Evolutionary conservation across 768 basidiomycete species (phyloP), one percentile per base, ranked within the genome.

Genomic region (Psilocybe azurescens): DNA sequence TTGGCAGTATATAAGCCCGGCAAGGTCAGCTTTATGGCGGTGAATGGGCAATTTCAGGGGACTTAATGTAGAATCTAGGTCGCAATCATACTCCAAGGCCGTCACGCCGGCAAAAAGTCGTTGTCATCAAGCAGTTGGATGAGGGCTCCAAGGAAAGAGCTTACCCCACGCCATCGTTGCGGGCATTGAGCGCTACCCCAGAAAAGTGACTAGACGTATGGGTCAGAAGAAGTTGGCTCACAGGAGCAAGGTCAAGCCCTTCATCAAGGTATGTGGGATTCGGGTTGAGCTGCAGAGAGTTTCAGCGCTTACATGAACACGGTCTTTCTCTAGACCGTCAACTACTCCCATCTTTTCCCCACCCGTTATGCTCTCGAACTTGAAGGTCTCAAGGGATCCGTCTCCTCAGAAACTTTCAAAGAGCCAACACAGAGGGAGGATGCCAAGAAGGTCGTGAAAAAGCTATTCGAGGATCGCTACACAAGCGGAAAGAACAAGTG

Each of bases 321-420:
- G 29, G 47, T 16, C 49, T 28, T 24, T n/a, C 3, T 16, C 4
- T 54, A 97, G 95, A 83, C 89, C 61, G 79, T 99, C 79, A 99
- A 99, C 88, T 99, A 99, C 85, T 94, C 95, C 61, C 97, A 99
- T 81, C 85, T 99, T 65, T 97, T 99, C 90, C 97, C 97, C 48
- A 99, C 97, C 64, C 97, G 97, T 78, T 99, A 99, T 80, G 91
- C 94, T 65, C 87, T 99, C 71, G 97, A 99, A 77, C 84, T 99
- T 74, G 97, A 99, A 79, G 86, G 88, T 56, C 81, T 99, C 73
- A 99, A 99, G 85, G 93, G 93, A 58, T 79, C 86, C 53, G 89
- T 97, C 57, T 80, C 86, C 28, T 74, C 83, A 52, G 97, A 99
- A 59, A 97, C 95, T 63, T 98, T 99, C 90, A 96, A 97, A 83